Conservation (phyloP, 805 yeast species). For the Candida adriatica region DNA sequence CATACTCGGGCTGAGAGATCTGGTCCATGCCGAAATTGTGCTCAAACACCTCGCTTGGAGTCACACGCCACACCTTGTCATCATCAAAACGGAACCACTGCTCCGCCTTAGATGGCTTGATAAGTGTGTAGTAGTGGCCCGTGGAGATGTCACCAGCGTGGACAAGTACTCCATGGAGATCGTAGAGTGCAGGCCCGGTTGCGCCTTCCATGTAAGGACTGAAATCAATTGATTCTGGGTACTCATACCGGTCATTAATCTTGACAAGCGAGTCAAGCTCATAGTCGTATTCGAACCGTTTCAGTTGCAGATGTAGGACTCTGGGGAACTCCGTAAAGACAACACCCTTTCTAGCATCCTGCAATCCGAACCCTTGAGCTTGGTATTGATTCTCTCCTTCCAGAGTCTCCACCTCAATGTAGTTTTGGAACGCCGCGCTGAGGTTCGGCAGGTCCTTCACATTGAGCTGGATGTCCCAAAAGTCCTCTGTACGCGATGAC, state of each 20-base stretch:
- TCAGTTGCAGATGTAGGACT: constrained; percentile 86
- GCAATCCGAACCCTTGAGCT: constrained; percentile 84
- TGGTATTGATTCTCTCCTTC: constrained; percentile 95
- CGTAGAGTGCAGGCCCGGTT: constrained; percentile 64
- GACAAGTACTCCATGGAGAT: constrained; percentile 87
- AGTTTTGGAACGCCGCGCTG: constrained; percentile 72
- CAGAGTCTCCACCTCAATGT: constrained; percentile 80
- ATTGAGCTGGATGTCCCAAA: constrained; percentile 96
- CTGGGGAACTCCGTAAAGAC: constrained; percentile 87
- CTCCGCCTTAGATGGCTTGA: constrained; percentile 65
- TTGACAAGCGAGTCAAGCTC: constrained; percentile 82
- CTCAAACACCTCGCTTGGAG: constrained; percentile 78
- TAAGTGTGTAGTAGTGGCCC: constrained; percentile 94
- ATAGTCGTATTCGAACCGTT: constrained; percentile 92
- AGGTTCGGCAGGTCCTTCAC: constrained; percentile 77
- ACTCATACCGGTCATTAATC: constrained; percentile 88
- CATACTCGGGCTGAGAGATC: constrained; percentile 39
- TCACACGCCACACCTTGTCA: constrained; percentile 86
- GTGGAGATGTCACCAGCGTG: constrained; percentile 94
- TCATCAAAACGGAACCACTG: constrained; percentile 93
- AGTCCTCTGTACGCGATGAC: constrained; percentile 86
- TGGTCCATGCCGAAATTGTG: constrained; percentile 86
- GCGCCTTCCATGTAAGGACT: constrained; percentile 64
- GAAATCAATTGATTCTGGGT: constrained; percentile 76
- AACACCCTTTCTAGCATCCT: constrained; percentile 96